Percentiles rank a stretch among this genome's conserved stretches.
phyloP scores from a whole-genome alignment of 441 rosid genomes.

The Geranium incanum region DNA sequence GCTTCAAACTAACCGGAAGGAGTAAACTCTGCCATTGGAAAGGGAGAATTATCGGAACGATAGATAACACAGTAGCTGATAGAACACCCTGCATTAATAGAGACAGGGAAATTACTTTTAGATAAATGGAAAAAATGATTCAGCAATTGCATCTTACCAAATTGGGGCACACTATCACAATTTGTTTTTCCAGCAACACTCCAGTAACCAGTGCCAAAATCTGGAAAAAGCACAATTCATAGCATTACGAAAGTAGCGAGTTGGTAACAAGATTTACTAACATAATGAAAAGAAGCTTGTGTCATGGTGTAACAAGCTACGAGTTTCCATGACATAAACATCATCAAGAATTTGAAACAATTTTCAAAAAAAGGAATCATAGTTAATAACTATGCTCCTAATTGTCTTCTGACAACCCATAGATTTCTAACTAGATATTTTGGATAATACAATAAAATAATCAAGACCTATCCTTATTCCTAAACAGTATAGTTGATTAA shows the following conservation, averaged over 20 bases:
- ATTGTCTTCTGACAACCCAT: background rate
- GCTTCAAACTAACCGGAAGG: slow-evolving; percentile 66
- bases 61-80: slow-evolving; percentile 74
- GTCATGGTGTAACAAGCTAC: background rate
- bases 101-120: background rate
- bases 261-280: background rate
- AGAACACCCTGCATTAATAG: slow-evolving; percentile 64
- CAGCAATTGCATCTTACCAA: slow-evolving; percentile 44
- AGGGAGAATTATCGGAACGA: slow-evolving; percentile 80
- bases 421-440: background rate
- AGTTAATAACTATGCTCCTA: background rate
- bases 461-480: background rate
- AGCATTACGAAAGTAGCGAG: background rate
- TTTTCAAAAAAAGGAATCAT: background rate
- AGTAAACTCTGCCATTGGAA: slow-evolving; percentile 98
- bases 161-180: slow-evolving; percentile 71
- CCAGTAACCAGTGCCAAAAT: slow-evolving; percentile 72
- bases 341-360: slow-evolving; percentile 5
- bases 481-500: background rate
- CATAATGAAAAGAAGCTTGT: background rate
- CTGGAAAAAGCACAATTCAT: slow-evolving; percentile 35
- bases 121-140: too few relatives aligned
- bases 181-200: slow-evolving; percentile 79
- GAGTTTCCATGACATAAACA: background rate
- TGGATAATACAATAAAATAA: too few relatives aligned